phyloP scores from a whole-genome alignment of 352 stramenopile genomes.

The Pythium dissimile region DNA sequence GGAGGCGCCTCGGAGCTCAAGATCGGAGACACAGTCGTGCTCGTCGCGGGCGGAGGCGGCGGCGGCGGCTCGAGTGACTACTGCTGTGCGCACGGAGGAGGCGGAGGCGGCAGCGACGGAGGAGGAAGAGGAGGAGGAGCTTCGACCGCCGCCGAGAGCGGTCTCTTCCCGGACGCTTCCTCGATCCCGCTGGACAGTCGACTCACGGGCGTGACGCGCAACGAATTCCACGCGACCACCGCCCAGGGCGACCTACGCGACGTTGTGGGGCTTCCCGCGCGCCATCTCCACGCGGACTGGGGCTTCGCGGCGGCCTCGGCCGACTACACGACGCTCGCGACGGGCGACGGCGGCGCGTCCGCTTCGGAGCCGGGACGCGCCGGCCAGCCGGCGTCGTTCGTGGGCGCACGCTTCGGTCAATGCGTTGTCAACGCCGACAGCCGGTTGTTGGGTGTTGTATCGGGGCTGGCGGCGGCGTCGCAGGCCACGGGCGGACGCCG shows the following conservation, averaged over 20 bases:
- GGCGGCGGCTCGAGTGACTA: slow-evolving; percentile 70
- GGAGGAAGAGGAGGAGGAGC: slow-evolving; percentile 63
- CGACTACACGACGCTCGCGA: slow-evolving; percentile 58
- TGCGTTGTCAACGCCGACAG: slow-evolving; percentile 26
- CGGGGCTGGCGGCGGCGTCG: slow-evolving; percentile 20
- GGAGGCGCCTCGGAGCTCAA: slow-evolving; percentile 56
- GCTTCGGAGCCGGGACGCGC: slow-evolving; percentile 23
- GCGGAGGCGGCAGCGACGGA: slow-evolving; percentile 39
- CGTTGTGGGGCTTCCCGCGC: slow-evolving; percentile 34
- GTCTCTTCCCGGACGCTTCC: slow-evolving; percentile 31
- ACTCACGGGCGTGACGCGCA: slow-evolving; percentile 24
- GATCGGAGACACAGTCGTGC: slow-evolving; percentile 39
- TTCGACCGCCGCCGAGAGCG: slow-evolving; percentile 30
- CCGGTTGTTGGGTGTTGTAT: neutral
- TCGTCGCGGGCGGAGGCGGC: slow-evolving; percentile 67
- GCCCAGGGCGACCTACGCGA: slow-evolving; percentile 46
- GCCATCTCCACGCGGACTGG: slow-evolving; percentile 51
- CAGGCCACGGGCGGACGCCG: slow-evolving; percentile 38
- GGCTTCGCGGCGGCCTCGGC: slow-evolving; percentile 38
- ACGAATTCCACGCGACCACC: slow-evolving; percentile 63
- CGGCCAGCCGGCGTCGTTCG: slow-evolving; percentile 44
- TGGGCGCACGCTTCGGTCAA: slow-evolving; percentile 37
- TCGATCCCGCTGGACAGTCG: slow-evolving; percentile 41
- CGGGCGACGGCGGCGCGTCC: slow-evolving; percentile 37
- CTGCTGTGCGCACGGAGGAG: slow-evolving; percentile 75